Conservation (phyloP, 2,329 filamentous ascomycete genomes). For the Pseudogymnoascus sp. region DNA sequence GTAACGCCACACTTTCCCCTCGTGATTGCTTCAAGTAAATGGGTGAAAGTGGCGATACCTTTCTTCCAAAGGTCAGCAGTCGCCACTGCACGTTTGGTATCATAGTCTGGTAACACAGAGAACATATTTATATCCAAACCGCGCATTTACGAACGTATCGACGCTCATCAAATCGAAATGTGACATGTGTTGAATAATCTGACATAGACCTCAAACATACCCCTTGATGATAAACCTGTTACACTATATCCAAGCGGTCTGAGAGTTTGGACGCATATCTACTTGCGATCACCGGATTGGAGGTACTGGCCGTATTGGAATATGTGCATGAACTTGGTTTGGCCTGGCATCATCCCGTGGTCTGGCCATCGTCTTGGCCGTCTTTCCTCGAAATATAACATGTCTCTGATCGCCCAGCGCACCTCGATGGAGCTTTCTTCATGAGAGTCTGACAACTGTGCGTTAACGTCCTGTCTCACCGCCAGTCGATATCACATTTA, state of each 20-base stretch:
- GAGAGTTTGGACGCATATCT: background rate
- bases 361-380: background rate
- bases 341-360: background rate
- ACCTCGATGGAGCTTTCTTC: background rate
- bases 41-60: background rate
- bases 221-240: slow-evolving; percentile 1
- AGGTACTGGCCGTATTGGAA: slow-evolving; percentile 3
- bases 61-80: background rate
- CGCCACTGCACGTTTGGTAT: background rate
- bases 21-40: slow-evolving; percentile 6
- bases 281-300: background rate
- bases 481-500: background rate
- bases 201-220: background rate
- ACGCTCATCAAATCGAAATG: background rate
- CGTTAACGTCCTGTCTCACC: background rate
- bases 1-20: background rate
- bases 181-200: background rate
- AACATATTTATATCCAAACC: background rate
- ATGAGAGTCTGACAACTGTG: background rate
- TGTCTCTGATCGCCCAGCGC: background rate
- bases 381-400: background rate
- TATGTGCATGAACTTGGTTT: slow-evolving; percentile 3
- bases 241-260: background rate
- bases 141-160: background rate
- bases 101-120: background rate